A percentile compares a stretch with the other conserved stretches of the same genome.
Conservation (phyloP, 306 rosid genomes). For the Corylus americana region DNA sequence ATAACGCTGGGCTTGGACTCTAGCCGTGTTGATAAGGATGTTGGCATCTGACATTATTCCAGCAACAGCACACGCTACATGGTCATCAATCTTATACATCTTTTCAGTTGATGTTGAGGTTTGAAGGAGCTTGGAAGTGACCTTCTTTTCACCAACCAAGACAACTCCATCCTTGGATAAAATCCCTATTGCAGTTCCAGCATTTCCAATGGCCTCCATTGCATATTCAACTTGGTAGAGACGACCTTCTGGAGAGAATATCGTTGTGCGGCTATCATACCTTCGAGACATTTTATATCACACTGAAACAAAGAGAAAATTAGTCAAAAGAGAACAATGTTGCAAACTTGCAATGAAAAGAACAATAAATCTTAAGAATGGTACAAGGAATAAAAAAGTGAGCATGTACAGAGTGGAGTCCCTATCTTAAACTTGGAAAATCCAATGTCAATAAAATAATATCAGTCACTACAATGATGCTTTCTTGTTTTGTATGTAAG, state of each 20-base stretch:
- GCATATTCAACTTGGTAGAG: constrained; percentile 3
- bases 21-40: constrained; percentile 1
- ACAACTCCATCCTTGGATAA: constrained; percentile 2
- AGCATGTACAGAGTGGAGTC: neutral
- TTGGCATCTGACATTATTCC: neutral
- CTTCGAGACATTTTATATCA: neutral
- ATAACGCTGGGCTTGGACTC: neutral
- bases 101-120: neutral
- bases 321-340: neutral
- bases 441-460: no score
- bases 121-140: constrained; percentile 1
- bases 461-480: no score
- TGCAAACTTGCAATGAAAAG: neutral
- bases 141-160: constrained; percentile 1
- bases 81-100: constrained; percentile 3
- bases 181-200: neutral
- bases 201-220: constrained; percentile 8
- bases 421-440: no score
- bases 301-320: neutral
- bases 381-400: neutral
- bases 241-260: neutral
- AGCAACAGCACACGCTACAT: constrained; percentile 3
- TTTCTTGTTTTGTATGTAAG: no score
- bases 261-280: neutral
- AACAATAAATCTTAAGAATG: neutral